Percentiles rank a stretch among this genome's conserved stretches.
Conservation (phyloP, 1,139 yeast species). For the Wickerhamiella infanticola region DNA sequence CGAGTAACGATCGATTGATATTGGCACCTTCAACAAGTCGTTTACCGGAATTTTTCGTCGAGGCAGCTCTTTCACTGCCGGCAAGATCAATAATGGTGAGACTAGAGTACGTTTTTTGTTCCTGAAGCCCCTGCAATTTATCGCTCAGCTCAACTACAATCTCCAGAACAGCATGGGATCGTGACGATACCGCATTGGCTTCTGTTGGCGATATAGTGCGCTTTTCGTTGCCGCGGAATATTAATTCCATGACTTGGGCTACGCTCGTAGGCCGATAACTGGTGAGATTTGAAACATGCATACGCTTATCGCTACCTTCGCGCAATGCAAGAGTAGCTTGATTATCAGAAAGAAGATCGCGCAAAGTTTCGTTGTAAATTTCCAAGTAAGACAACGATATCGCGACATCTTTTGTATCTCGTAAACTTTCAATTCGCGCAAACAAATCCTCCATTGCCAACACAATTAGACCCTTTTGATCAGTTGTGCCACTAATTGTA, state of each 20-base stretch:
- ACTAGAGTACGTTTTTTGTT: slow-evolving; percentile 34
- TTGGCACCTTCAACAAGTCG: slow-evolving; percentile 82
- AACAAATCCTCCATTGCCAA: slow-evolving; percentile 67
- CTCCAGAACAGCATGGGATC: slow-evolving; percentile 88
- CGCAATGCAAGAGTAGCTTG: slow-evolving; percentile 35
- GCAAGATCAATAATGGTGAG: slow-evolving; percentile 81
- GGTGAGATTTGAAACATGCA: slow-evolving; percentile 61
- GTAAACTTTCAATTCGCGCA: slow-evolving; percentile 36
- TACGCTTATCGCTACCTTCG: slow-evolving; percentile 55
- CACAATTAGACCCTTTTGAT: slow-evolving; percentile 67
- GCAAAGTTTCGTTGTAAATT: slow-evolving; percentile 77
- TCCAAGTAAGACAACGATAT: slow-evolving; percentile 64
- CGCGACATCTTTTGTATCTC: slow-evolving; percentile 43
- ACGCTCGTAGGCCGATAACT: slow-evolving; percentile 45
- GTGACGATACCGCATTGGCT: slow-evolving; percentile 77
- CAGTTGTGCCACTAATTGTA: slow-evolving; percentile 65
- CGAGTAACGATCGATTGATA: slow-evolving; percentile 72
- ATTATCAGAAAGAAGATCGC: slow-evolving; percentile 39
- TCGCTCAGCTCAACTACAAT: slow-evolving; percentile 35
- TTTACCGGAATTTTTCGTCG: slow-evolving; percentile 65
- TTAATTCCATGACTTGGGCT: slow-evolving; percentile 69
- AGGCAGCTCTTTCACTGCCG: slow-evolving; percentile 88
- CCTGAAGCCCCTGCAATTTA: slow-evolving; percentile 19
- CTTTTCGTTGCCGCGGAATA: slow-evolving; percentile 54
- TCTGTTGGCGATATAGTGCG: slow-evolving; percentile 79